Evolutionary conservation across 306 rosid genomes (phyloP).

Genomic region (Fagus sylvatica): DNA sequence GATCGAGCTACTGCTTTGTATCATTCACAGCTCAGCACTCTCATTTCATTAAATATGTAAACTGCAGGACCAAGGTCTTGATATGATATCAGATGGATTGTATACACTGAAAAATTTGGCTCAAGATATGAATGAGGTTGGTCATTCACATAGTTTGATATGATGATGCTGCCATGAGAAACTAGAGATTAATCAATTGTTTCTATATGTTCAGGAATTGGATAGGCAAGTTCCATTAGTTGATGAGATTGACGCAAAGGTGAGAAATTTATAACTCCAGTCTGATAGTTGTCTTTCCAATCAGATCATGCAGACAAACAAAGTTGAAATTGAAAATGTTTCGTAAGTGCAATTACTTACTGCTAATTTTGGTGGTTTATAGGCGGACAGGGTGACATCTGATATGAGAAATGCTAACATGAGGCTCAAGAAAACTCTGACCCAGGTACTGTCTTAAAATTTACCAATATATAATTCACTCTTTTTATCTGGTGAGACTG

Average conservation of each 20-base stretch:
- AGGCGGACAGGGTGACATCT: conserved; percentile 71
- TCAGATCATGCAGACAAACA: conserved; percentile 7
- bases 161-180: neutral
- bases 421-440: conserved; percentile 71
- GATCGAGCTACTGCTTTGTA: conserved; percentile 5
- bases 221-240: conserved; percentile 86
- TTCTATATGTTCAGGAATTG: conserved; percentile 62
- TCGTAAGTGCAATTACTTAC: conserved; percentile 12
- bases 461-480: conserved; percentile 6
- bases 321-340: neutral
- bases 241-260: conserved; percentile 86
- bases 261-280: conserved; percentile 16
- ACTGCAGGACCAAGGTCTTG: conserved; percentile 86
- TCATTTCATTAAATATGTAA: conserved; percentile 12
- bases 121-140: conserved; percentile 85
- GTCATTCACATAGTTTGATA: conserved; percentile 21
- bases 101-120: conserved; percentile 73
- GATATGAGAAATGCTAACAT: conserved; percentile 65
- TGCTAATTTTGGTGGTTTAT: conserved; percentile 21
- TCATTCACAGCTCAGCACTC: neutral
- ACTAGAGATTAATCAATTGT: conserved; percentile 23
- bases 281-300: conserved; percentile 6
- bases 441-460: conserved; percentile 47
- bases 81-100: conserved; percentile 88
- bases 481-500: conserved; percentile 1